phyloP scores from a whole-genome alignment of 345 rosid genomes.

The Eucalyptus tenuipes region DNA sequence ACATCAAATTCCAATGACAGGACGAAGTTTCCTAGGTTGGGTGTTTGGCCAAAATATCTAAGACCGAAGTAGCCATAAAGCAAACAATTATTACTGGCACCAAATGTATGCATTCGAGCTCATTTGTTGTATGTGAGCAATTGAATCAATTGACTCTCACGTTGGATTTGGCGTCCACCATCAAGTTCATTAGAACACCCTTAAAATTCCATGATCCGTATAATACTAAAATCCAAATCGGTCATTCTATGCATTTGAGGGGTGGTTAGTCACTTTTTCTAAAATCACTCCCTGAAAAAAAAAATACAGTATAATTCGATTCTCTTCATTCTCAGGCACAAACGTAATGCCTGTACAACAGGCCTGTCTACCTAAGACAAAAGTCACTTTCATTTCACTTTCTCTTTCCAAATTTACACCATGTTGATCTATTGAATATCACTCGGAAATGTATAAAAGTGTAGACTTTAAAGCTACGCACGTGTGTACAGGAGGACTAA shows the following conservation, averaged over 20 bases:
- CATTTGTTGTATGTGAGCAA: neutral
- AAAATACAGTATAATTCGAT: neutral
- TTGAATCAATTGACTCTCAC: neutral
- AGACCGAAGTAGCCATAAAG: neutral
- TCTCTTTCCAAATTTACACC: neutral
- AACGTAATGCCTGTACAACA: neutral
- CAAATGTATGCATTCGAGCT: neutral
- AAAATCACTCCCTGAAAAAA: neutral
- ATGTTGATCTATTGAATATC: neutral
- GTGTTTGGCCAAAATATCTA: too few species aligned
- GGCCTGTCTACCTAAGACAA: neutral
- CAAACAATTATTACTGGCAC: neutral
- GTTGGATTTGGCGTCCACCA: neutral
- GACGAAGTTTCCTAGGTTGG: too few species aligned
- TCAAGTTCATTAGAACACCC: neutral
- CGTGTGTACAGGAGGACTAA: neutral
- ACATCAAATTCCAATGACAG: neutral
- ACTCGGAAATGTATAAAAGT: neutral
- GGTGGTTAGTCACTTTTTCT: neutral
- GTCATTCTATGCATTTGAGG: neutral
- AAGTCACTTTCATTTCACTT: neutral
- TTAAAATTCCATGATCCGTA: neutral
- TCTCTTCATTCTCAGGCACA: neutral
- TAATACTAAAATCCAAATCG: neutral
- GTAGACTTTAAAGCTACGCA: neutral